Evolutionary conservation across 257 asterid genomes (phyloP).

Genomic region (Asclepias syriaca): DNA sequence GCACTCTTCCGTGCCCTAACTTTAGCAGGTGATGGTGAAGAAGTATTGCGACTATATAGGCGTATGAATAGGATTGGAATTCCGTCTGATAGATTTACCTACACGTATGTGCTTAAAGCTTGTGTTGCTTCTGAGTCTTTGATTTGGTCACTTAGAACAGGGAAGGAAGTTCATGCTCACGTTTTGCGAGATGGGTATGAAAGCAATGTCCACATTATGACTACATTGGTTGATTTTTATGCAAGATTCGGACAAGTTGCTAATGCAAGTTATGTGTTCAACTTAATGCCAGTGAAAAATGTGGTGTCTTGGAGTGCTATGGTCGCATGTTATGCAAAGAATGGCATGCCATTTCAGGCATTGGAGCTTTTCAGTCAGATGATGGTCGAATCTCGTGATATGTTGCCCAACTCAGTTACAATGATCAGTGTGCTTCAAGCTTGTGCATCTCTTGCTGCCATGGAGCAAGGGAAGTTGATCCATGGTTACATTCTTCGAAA

Average conservation of each 20-base stretch:
- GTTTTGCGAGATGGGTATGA: conserved; percentile 74
- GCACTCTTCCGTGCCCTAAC: conserved; percentile 73
- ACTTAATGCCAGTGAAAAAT: conserved; percentile 56
- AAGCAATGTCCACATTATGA: conserved; percentile 62
- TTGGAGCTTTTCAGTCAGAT: conserved; percentile 57
- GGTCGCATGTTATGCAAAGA: conserved; percentile 75
- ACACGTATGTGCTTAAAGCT: conserved; percentile 79
- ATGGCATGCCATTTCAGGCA: conserved; percentile 62
- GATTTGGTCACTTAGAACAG: conserved; percentile 27
- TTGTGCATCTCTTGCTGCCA: conserved; percentile 68
- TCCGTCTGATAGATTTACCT: conserved; percentile 79
- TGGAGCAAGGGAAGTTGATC: conserved; percentile 82
- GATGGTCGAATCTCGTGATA: conserved; percentile 43
- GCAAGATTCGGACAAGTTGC: conserved; percentile 64
- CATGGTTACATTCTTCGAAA: conserved; percentile 75
- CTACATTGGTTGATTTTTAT: conserved; percentile 80
- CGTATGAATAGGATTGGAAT: conserved; percentile 56
- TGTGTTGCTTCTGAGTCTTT: conserved; percentile 57
- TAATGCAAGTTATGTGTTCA: conserved; percentile 50
- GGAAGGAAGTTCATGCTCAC: conserved; percentile 75
- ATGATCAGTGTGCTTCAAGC: conserved; percentile 95
- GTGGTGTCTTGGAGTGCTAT: conserved; percentile 93
- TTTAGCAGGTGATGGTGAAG: conserved; percentile 62
- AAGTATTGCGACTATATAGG: conserved; percentile 53
- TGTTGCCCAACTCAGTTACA: conserved; percentile 83